These are phyloP conservation scores for Macroventuria anomochaeta DNA, from an alignment of 2,329 filamentous ascomycete genomes.

Conservation along the genomic window DNA sequence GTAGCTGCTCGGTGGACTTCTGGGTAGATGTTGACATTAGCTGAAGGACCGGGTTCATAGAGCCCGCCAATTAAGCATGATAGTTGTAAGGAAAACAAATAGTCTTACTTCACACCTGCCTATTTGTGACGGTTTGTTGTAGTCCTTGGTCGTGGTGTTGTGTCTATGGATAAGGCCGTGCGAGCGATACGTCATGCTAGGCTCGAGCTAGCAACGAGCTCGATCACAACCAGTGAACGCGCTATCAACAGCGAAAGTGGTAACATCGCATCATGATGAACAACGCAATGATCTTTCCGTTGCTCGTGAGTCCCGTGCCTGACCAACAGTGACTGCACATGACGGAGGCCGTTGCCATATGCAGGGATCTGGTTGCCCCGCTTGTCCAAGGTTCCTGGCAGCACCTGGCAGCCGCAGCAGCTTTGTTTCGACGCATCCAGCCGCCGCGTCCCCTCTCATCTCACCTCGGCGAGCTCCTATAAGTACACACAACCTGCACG, in stretches of 20 bases:
- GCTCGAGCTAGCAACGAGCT: slow-evolving; percentile 1
- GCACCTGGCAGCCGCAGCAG: slow-evolving; percentile 19
- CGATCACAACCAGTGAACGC: neutral
- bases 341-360: slow-evolving; percentile 22
- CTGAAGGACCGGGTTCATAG: too few relatives aligned
- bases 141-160: too few relatives aligned
- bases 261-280: slow-evolving; percentile 9
- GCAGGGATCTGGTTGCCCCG: slow-evolving; percentile 34
- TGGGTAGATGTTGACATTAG: too few relatives aligned
- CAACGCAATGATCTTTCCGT: slow-evolving; percentile 15
- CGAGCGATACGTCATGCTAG: slow-evolving; percentile 10
- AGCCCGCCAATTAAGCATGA: too few relatives aligned
- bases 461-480: slow-evolving; percentile 17
- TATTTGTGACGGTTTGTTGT: too few relatives aligned
- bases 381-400: slow-evolving; percentile 23
- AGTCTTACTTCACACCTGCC: too few relatives aligned
- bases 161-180: slow-evolving; percentile 1
- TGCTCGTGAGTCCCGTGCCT: slow-evolving; percentile 26
- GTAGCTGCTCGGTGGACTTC: neutral
- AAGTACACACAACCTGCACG: slow-evolving; percentile 15
- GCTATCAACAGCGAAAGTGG: slow-evolving; percentile 2
- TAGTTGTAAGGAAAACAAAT: too few relatives aligned
- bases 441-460: slow-evolving; percentile 18
- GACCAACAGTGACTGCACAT: slow-evolving; percentile 24
- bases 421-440: slow-evolving; percentile 23